Percentiles rank a stretch among this genome's conserved stretches.
These are phyloP conservation scores for Coemansia sp. DNA, from an alignment of 192 early-diverging fungal species.

Conservation along the genomic window DNA sequence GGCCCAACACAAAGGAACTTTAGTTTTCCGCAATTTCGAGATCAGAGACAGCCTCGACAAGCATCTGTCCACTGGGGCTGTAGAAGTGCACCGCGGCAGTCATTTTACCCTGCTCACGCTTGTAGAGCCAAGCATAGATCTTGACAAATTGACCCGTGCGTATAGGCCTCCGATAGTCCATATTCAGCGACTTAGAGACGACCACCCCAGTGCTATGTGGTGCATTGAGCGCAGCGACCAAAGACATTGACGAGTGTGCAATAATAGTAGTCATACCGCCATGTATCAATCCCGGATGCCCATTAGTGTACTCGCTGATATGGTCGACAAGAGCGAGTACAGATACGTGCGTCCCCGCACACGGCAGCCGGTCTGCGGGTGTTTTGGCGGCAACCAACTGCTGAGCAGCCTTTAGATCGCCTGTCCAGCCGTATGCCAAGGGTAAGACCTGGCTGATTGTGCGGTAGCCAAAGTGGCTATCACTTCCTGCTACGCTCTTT, in stretches of 20 bases:
- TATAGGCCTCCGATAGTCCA: constrained; percentile 49
- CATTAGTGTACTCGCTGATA: constrained; percentile 32
- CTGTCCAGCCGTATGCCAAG: constrained; percentile 33
- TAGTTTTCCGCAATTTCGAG: constrained; percentile 4
- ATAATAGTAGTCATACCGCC: constrained; percentile 48
- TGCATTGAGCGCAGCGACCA: constrained; percentile 36
- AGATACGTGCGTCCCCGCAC: constrained; percentile 2
- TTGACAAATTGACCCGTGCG: constrained; percentile 40
- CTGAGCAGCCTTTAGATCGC: neutral
- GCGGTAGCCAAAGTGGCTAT: constrained; percentile 36
- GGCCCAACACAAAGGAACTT: neutral
- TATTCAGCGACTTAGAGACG: constrained; percentile 30
- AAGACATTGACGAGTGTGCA: constrained; percentile 32
- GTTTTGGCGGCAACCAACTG: constrained; percentile 19
- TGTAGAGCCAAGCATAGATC: constrained; percentile 45
- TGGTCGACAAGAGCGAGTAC: constrained; percentile 44
- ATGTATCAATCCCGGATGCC: constrained; percentile 44
- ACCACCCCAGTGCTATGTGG: constrained; percentile 7
- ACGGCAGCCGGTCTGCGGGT: constrained; percentile 18
- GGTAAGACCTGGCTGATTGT: constrained; percentile 23
- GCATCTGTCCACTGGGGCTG: constrained; percentile 20
- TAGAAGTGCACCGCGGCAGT: constrained; percentile 35
- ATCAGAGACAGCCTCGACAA: constrained; percentile 36
- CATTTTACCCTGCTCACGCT: neutral
- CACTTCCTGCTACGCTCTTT: neutral